Evolutionary conservation across 2,329 filamentous ascomycete species (phyloP).

Genomic region (Thielaviopsis euricoi): DNA sequence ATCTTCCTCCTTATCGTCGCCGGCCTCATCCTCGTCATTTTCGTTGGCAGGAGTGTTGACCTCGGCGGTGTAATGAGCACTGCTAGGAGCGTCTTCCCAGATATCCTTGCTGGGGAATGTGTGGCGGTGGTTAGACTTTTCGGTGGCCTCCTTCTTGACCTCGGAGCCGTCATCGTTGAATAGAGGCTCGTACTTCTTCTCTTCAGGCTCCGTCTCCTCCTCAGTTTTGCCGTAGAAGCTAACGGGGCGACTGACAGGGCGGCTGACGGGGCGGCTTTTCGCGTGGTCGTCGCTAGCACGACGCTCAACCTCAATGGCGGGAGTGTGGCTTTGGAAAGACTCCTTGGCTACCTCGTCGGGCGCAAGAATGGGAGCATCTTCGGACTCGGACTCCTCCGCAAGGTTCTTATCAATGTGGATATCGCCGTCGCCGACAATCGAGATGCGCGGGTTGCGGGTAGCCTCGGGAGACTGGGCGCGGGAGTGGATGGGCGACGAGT

Average conservation of each 20-base stretch:
- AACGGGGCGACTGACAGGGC: slow-evolving; percentile 40
- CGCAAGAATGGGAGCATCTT: slow-evolving; percentile 67
- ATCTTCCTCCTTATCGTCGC: slow-evolving; percentile 22
- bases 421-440: slow-evolving; percentile 33
- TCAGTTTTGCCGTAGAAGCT: slow-evolving; percentile 61
- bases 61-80: slow-evolving; percentile 60
- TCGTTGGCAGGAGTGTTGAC: slow-evolving; percentile 55
- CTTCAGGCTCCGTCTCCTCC: slow-evolving; percentile 36
- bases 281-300: slow-evolving; percentile 42
- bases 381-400: slow-evolving; percentile 20
- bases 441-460: slow-evolving; percentile 14
- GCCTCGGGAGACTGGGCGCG: slow-evolving; percentile 17
- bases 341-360: slow-evolving; percentile 68
- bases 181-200: slow-evolving; percentile 80
- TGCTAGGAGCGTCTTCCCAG: slow-evolving; percentile 91
- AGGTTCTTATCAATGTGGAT: slow-evolving; percentile 60
- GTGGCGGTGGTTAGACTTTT: slow-evolving; percentile 34
- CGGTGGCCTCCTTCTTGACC: slow-evolving; percentile 31
- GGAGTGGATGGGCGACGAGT: slow-evolving; percentile 46
- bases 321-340: slow-evolving; percentile 55
- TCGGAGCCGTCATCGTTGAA: slow-evolving; percentile 54
- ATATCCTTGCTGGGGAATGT: slow-evolving; percentile 87
- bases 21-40: neutral
- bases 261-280: slow-evolving; percentile 47
- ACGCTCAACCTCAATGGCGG: slow-evolving; percentile 56